Evolutionary conservation across 306 rosid species (phyloP).

Genomic region (Hylodesmum podocarpum): DNA sequence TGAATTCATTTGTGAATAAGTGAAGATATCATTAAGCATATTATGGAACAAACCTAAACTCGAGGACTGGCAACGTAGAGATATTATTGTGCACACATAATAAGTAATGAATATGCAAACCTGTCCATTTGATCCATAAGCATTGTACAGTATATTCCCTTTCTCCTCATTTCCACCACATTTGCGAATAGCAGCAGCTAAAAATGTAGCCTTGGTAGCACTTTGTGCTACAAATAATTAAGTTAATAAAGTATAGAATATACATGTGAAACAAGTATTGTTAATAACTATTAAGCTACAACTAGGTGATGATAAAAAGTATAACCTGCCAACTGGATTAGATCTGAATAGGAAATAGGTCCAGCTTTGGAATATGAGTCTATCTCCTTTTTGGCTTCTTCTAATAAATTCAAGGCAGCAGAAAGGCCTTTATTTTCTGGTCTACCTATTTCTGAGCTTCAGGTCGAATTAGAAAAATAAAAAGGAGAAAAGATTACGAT

Average conservation of each 20-base stretch:
- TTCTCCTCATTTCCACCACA: conserved; percentile 95
- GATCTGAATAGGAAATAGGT: conserved; percentile 86
- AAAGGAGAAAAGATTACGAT: conserved; percentile 6
- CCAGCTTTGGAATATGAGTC: conserved; percentile 91
- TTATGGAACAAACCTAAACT: neutral
- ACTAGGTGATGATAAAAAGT: conserved; percentile 16
- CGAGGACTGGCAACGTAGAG: neutral
- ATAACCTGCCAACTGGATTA: conserved; percentile 79
- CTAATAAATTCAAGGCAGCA: conserved; percentile 71
- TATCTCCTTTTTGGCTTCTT: conserved; percentile 87
- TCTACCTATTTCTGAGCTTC: conserved; percentile 95
- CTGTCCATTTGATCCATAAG: conserved; percentile 98
- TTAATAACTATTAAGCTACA: conserved; percentile 15
- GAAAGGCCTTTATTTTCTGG: conserved; percentile 82
- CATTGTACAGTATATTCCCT: conserved; percentile 68
- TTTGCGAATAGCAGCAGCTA: conserved; percentile 88
- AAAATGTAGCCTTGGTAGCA: conserved; percentile 74
- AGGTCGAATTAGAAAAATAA: conserved; percentile 35
- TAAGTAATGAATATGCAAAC: conserved; percentile 37
- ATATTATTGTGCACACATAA: neutral
- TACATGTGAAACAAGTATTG: neutral
- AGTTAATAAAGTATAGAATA: conserved; percentile 18
- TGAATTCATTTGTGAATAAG: neutral
- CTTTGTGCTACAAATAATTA: conserved; percentile 66
- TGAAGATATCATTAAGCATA: neutral